phyloP scores from a whole-genome alignment of 169 alveolate species.

The Plasmodium falciparum region DNA sequence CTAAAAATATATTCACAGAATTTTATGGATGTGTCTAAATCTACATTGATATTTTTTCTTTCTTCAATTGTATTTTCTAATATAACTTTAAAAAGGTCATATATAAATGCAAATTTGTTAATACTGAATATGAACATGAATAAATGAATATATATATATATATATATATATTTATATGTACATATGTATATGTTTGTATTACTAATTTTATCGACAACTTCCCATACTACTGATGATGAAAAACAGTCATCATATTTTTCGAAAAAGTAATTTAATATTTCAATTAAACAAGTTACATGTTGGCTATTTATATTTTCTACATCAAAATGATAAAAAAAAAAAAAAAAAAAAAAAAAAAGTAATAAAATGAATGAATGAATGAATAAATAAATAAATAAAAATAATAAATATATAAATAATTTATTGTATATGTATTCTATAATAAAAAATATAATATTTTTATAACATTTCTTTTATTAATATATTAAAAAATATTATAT shows the following conservation, averaged over 20 bases:
- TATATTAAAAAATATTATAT: background rate
- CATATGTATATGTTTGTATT: constrained; percentile 19
- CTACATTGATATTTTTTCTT: constrained; percentile 50
- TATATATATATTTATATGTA: background rate
- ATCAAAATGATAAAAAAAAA: background rate
- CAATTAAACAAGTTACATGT: constrained; percentile 68
- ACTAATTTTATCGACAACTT: constrained; percentile 75
- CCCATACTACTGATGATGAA: constrained; percentile 75
- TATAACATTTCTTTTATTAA: background rate
- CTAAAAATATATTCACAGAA: constrained; percentile 73
- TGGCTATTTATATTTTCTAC: constrained; percentile 52
- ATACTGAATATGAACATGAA: background rate
- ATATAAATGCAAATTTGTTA: background rate
- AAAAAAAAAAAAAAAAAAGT: background rate
- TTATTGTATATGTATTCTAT: background rate
- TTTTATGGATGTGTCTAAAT: constrained; percentile 50
- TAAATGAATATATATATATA: background rate
- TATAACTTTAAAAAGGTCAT: constrained; percentile 21
- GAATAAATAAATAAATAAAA: background rate
- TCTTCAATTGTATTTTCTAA: constrained; percentile 75
- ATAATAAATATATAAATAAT: background rate
- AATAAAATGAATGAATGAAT: background rate
- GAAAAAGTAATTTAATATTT: constrained; percentile 57
- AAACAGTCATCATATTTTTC: constrained; percentile 60
- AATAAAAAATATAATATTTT: background rate